phyloP scores from a whole-genome alignment of 2,329 filamentous ascomycete genomes.

The Paecilomyces sp. region DNA sequence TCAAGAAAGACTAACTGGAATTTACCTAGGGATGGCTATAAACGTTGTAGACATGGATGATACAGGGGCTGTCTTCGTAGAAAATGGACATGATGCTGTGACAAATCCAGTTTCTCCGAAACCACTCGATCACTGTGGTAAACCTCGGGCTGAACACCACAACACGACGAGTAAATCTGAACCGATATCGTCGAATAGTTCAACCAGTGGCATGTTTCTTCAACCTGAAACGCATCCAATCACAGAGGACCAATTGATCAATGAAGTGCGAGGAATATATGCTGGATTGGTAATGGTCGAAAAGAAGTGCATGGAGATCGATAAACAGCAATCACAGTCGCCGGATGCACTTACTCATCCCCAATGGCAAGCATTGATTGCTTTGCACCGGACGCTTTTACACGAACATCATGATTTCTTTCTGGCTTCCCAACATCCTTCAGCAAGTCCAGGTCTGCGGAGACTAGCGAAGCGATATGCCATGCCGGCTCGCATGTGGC shows the following conservation, averaged over 20 bases:
- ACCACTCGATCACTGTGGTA: background rate
- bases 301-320: conserved; percentile 77
- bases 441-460: conserved; percentile 60
- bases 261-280: conserved; percentile 61
- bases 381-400: conserved; percentile 70
- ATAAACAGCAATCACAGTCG: conserved; percentile 52
- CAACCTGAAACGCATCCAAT: conserved; percentile 63
- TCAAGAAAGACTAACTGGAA: background rate
- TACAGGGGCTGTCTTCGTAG: background rate
- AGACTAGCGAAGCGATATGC: conserved; percentile 71
- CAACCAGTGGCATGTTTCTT: conserved; percentile 30
- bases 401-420: conserved; percentile 85
- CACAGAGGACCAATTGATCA: conserved; percentile 68
- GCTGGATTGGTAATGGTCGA: conserved; percentile 80
- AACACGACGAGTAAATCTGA: background rate
- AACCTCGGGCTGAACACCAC: background rate
- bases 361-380: conserved; percentile 79
- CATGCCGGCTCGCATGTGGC: conserved; percentile 93
- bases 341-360: conserved; percentile 52
- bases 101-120: background rate
- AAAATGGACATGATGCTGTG: background rate
- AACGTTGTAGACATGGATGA: background rate
- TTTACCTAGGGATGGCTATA: background rate
- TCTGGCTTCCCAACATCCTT: conserved; percentile 77
- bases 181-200: background rate